Evolutionary conservation across 2,329 filamentous ascomycete genomes (phyloP), one percentile per base, ranked within the genome.

Genomic region (Sordariomycetes sp.): DNA sequence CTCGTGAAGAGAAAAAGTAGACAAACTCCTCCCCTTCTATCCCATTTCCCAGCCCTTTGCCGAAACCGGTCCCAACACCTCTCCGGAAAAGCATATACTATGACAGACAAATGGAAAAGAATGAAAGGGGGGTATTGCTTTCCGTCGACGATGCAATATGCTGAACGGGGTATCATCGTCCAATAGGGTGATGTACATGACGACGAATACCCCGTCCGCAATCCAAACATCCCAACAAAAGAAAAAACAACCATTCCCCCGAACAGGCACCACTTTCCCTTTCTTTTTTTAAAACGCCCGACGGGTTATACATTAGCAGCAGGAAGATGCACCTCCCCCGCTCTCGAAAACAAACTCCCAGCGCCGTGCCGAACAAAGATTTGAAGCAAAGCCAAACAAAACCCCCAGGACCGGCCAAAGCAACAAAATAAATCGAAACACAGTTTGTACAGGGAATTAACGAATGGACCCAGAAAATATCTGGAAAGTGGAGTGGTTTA

Each of bases 381-480:
- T 13, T 13, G 32, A 32, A 32, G 8, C 28, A 32, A 32, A 32
- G 28, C 28, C 3, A 32, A 32, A 6, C 5, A 42, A n/a, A 34
- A 53, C 10, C 22, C n/a, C 20, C 7, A 25, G 52, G 32, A 7
- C 25, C n/a, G n/a, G 10, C 34, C 34, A 20, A n/a, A 42, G 32
- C n/a, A 24, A 57, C 32, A 56, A 59, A 32, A 22, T 57, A 54
- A 61, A 54, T 52, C 50, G 53, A 22, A 60, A 52, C 22, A 15
- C 45, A 39, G 52, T 48, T 57, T 52, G 39, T 48, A 36, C 52
- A 24, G 8, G 12, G 7, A 13, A n/a, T 50, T 22, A 52, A 34
- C 24, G 39, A 55, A 17, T 34, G 22, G 20, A 20, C 39, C 15
- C 50, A 50, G 28, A 15, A 28, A 50, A 54, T 12, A 28, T 45